These are phyloP conservation scores for Heliamphora pulchella DNA, from an alignment of 179 eudicot genomes.

Conservation along the genomic window DNA sequence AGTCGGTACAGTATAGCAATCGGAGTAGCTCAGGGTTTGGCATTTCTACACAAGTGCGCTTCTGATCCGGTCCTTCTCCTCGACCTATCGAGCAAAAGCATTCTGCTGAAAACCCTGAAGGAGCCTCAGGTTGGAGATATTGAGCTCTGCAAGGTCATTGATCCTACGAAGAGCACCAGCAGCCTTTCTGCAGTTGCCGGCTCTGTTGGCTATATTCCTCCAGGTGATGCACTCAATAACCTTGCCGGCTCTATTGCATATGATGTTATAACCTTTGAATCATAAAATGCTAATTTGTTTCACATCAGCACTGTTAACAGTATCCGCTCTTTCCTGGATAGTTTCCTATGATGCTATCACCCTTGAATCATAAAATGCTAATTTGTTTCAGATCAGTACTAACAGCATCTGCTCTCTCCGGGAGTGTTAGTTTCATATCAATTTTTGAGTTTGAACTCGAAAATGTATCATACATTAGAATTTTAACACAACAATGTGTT, in stretches of 20 bases:
- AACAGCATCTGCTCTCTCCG: no score
- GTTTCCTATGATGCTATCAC: no score
- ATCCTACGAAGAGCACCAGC: slow-evolving; percentile 64
- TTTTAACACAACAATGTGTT: slow-evolving; percentile 40
- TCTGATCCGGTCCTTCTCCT: slow-evolving; percentile 63
- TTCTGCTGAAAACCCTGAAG: slow-evolving; percentile 61
- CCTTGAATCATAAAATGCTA: slow-evolving; percentile 30
- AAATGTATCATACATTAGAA: no score
- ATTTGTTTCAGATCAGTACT: no score
- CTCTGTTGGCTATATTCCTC: slow-evolving; percentile 88
- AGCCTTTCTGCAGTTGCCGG: slow-evolving; percentile 82
- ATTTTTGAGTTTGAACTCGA: no score
- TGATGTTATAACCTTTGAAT: not conserved
- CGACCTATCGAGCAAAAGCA: slow-evolving; percentile 59
- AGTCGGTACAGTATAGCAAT: slow-evolving; percentile 76
- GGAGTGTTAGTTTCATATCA: no score
- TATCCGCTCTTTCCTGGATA: not conserved
- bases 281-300: not conserved
- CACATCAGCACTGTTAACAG: no score
- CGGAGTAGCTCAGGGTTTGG: slow-evolving; percentile 77
- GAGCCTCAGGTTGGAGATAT: slow-evolving; percentile 85
- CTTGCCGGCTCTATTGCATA: not conserved
- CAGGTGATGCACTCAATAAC: slow-evolving; percentile 42
- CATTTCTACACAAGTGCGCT: slow-evolving; percentile 66
- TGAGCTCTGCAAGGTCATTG: slow-evolving; percentile 80